phyloP scores from a whole-genome alignment of 2,329 filamentous ascomycete genomes.

The Cercospora sojina region DNA sequence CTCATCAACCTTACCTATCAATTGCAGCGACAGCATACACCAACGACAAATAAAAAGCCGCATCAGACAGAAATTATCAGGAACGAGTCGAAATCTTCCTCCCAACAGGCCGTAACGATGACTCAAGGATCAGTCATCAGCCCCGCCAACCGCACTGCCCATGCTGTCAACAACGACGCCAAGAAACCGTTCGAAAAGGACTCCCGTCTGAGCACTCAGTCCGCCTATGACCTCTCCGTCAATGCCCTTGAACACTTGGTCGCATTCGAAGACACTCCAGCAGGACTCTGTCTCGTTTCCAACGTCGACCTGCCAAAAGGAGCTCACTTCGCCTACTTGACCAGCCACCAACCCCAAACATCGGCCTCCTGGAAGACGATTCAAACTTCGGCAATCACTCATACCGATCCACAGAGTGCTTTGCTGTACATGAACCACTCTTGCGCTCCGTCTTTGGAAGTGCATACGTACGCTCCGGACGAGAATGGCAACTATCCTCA shows the following conservation, averaged over 20 bases:
- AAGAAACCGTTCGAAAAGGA: slow-evolving; percentile 13
- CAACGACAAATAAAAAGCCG: background rate
- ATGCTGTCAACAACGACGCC: slow-evolving; percentile 19
- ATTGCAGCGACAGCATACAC: background rate
- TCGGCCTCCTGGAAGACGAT: slow-evolving; percentile 53
- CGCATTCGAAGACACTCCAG: slow-evolving; percentile 39
- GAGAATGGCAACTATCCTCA: slow-evolving; percentile 30
- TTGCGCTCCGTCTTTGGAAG: slow-evolving; percentile 52
- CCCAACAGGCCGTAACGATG: slow-evolving; percentile 10
- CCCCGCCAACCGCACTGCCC: slow-evolving; percentile 15
- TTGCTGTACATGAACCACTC: slow-evolving; percentile 60
- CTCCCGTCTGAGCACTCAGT: slow-evolving; percentile 15
- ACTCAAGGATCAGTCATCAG: slow-evolving; percentile 7
- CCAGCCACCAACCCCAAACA: slow-evolving; percentile 44
- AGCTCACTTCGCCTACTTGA: slow-evolving; percentile 53
- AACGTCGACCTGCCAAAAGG: slow-evolving; percentile 52
- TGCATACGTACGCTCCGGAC: slow-evolving; percentile 48
- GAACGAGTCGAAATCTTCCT: background rate
- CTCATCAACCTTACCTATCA: background rate
- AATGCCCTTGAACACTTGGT: slow-evolving; percentile 44
- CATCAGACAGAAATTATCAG: background rate
- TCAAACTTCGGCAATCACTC: slow-evolving; percentile 49
- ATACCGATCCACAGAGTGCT: slow-evolving; percentile 59
- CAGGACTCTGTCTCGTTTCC: slow-evolving; percentile 48
- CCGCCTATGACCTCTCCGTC: slow-evolving; percentile 26